Conservation (phyloP, 179 eudicot genomes). For the Silene coronaria region DNA sequence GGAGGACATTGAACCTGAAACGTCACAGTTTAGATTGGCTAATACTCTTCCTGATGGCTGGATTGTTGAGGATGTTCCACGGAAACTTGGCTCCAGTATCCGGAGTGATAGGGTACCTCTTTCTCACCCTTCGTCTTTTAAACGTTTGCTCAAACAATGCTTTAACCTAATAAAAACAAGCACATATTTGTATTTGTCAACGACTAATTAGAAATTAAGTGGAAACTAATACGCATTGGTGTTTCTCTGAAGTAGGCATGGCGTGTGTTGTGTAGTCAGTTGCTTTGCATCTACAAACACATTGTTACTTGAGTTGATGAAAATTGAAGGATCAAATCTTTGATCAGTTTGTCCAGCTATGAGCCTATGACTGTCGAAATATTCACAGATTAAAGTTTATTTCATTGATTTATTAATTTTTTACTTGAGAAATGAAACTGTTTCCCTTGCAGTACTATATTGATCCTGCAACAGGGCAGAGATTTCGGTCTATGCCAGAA, state of each 20-base stretch:
- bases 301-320: background rate
- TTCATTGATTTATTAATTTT: background rate
- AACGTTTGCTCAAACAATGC: background rate
- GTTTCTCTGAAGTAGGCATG: background rate
- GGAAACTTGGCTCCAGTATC: conserved; percentile 26
- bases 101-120: conserved; percentile 48
- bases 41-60: conserved; percentile 47
- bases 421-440: background rate
- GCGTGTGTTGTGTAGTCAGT: background rate
- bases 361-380: background rate
- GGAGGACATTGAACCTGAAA: conserved; percentile 27
- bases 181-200: background rate
- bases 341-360: conserved; percentile 1
- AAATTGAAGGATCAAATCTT: background rate
- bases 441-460: conserved; percentile 56
- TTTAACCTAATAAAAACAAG: background rate
- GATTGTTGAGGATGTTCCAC: conserved; percentile 43
- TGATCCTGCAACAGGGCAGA: conserved; percentile 56
- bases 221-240: background rate
- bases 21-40: conserved; percentile 27
- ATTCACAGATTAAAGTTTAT: background rate
- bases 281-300: background rate
- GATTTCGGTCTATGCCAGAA: conserved; percentile 51
- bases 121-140: conserved; percentile 3
- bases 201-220: no score